These are phyloP conservation scores for Bryoglossum gracile DNA, from an alignment of 495 filamentous ascomycete species.

Conservation along the genomic window DNA sequence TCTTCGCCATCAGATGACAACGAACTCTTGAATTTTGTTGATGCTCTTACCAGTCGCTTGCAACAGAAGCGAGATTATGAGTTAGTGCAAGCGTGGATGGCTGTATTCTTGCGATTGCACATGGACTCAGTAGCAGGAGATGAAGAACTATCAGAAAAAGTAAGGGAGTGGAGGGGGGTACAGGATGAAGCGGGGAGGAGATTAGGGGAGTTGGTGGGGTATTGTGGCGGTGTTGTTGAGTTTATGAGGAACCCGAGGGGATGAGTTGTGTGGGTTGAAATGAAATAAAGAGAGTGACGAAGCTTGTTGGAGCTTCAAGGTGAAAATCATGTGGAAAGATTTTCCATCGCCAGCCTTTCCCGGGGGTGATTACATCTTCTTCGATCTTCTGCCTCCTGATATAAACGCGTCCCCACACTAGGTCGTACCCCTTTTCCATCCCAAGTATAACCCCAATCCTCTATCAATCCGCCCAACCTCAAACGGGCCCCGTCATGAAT, in stretches of 20 bases:
- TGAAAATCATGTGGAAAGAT: too few species aligned
- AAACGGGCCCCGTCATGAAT: too few species aligned
- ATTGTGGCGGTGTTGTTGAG: slow-evolving; percentile 79
- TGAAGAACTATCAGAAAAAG: slow-evolving; percentile 35
- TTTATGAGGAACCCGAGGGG: slow-evolving; percentile 69
- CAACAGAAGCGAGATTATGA: slow-evolving; percentile 72
- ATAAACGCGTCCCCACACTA: too few species aligned
- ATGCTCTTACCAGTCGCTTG: slow-evolving; percentile 63
- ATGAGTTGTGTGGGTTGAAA: too few species aligned
- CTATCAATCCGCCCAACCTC: too few species aligned
- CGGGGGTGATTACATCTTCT: too few species aligned
- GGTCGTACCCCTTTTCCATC: too few species aligned
- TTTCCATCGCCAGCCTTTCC: too few species aligned
- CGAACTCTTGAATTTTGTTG: slow-evolving; percentile 64
- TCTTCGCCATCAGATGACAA: slow-evolving; percentile 34
- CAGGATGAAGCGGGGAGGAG: slow-evolving; percentile 63
- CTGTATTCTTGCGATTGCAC: slow-evolving; percentile 78
- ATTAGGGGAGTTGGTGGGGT: slow-evolving; percentile 70
- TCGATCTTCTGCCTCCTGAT: too few species aligned
- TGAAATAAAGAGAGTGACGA: too few species aligned
- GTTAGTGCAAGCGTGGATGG: slow-evolving; percentile 93
- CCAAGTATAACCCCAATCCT: too few species aligned
- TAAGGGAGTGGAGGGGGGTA: slow-evolving; percentile 57
- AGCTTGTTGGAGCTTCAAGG: too few species aligned
- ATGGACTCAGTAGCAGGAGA: slow-evolving; percentile 46